These are phyloP conservation scores for Pelargonium nanum DNA, from an alignment of 345 rosid species.

Conservation along the genomic window DNA sequence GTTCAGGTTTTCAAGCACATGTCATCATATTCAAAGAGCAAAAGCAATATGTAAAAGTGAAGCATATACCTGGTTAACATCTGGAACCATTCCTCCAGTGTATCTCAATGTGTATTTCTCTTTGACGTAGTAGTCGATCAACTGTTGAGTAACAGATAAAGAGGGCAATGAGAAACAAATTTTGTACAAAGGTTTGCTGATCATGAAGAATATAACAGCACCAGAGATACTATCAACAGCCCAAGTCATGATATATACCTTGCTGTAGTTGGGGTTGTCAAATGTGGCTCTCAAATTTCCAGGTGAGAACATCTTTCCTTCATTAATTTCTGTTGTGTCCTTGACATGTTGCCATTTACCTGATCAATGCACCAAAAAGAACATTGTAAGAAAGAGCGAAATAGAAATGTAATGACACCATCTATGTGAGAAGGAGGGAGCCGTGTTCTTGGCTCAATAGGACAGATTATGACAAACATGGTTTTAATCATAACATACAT, in stretches of 20 bases:
- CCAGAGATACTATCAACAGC: background rate
- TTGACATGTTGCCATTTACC: conserved; percentile 98
- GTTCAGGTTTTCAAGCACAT: too few relatives aligned
- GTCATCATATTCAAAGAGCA: too few relatives aligned
- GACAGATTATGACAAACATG: too few relatives aligned
- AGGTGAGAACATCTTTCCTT: conserved; percentile 92
- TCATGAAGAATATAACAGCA: background rate
- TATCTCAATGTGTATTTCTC: conserved; percentile 94
- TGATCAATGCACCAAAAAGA: conserved; percentile 14
- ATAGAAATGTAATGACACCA: too few relatives aligned
- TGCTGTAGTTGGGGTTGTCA: conserved; percentile 74
- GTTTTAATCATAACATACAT: too few relatives aligned
- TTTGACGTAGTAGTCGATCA: conserved; percentile 72
- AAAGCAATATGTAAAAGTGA: background rate
- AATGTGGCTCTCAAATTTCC: conserved; percentile 94
- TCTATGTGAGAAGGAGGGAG: too few relatives aligned
- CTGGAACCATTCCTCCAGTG: conserved; percentile 99
- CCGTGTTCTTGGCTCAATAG: too few relatives aligned
- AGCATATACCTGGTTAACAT: conserved; percentile 65
- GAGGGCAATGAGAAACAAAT: background rate
- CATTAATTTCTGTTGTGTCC: conserved; percentile 72
- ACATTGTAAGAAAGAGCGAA: too few relatives aligned
- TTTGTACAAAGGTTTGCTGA: background rate
- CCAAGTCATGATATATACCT: conserved; percentile 10
- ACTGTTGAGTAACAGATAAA: conserved; percentile 24